Base-by-base conservation (phyloP, 148 eudicot species). In the Vaccinium vitisidaea region DNA sequence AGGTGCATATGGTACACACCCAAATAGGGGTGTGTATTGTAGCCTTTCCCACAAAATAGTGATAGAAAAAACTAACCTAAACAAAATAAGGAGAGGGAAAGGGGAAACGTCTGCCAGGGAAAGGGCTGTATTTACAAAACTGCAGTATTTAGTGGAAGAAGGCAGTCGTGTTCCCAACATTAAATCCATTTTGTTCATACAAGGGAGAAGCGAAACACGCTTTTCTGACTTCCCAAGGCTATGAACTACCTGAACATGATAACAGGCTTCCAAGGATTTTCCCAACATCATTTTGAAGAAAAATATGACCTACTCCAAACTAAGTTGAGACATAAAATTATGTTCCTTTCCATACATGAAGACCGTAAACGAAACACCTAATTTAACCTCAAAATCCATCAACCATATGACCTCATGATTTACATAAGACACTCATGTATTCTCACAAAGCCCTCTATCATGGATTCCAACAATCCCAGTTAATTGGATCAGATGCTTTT, bases 401-500 rank as follows among this genome's bases (percentile, higher is more conserved):
- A 71, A 71, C 76, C 53, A 43, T 4, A 43, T 75, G 25, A 75
- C 78, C 53, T 2, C 1, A 5, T 39, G 14, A 46, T 6, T 43
- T 43, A 75, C 50, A 43, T 19, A 18, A 43, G 52, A 7, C 52
- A 75, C 19, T 18, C 53, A 7, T 19, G 5, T 39, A 39, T 46
- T 19, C 49, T 18, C 25, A 39, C n/a, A 74, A 36, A 16, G 2
- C 21, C 9, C 50, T 74, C 50, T 39, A 15, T 74, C 1, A n/a
- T 43, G 23, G 23, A 43, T 18, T 75, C 78, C 53, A 18, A 43
- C 78, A 3, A 74, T 75, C 78, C 11, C 53, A 43, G 25, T 75
- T 75, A 23, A 43, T 19, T 75, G 48, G 48, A 75, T 8, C 73
- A 75, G 48, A 74, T 36, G 78, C 52, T 75, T 75, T 75, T 75